Conservation (phyloP, 192 early-diverging fungal genomes). For the Coemansia sp. region DNA sequence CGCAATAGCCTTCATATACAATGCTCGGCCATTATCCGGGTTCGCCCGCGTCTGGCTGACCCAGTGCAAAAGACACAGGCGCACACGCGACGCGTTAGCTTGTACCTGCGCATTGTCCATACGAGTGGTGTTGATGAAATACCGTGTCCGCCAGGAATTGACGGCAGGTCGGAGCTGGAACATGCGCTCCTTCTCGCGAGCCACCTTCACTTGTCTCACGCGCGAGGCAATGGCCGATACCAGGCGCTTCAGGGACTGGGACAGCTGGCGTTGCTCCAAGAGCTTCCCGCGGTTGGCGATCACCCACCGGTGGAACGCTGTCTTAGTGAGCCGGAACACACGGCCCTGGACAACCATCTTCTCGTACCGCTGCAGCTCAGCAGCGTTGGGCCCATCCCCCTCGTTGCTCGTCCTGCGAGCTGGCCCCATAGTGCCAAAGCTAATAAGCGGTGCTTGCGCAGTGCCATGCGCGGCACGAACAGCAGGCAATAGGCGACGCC, state of each 20-base stretch:
- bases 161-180: slow-evolving; percentile 8
- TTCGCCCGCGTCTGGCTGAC: slow-evolving; percentile 9
- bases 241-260: background rate
- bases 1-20: slow-evolving; percentile 22
- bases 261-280: slow-evolving; percentile 14
- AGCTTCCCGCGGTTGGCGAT: slow-evolving; percentile 19
- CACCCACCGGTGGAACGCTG: slow-evolving; percentile 18
- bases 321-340: background rate
- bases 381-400: slow-evolving; percentile 12
- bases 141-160: slow-evolving; percentile 15
- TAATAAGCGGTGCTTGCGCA: background rate
- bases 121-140: background rate
- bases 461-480: background rate
- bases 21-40: background rate
- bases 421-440: background rate
- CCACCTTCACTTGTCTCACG: slow-evolving; percentile 5
- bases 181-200: slow-evolving; percentile 19
- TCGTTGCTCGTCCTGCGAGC: background rate
- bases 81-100: slow-evolving; percentile 23
- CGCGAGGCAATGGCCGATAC: slow-evolving; percentile 9
- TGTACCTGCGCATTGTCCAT: slow-evolving; percentile 22
- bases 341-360: background rate
- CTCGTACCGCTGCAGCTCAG: slow-evolving; percentile 17
- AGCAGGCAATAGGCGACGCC: background rate
- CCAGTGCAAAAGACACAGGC: slow-evolving; percentile 35